Base-by-base conservation (phyloP, 306 rosid genomes). In the Pterocarpus macrocarpus region DNA sequence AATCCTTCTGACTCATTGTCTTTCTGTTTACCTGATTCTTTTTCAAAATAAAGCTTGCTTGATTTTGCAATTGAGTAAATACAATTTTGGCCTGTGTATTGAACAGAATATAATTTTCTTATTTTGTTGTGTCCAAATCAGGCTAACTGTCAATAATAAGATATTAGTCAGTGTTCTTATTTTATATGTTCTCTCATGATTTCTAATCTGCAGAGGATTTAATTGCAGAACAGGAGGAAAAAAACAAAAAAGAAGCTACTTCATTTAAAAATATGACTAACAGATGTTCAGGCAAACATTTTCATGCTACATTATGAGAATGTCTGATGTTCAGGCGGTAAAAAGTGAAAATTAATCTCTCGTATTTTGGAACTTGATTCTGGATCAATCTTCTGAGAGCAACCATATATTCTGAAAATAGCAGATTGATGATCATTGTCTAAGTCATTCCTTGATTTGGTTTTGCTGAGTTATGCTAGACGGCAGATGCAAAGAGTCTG, bases 1-100 rank as follows among this genome's bases (percentile, higher is more conserved):
- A 85, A 91, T 83, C 75, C 78, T 73, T 77, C 77, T 63, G 3
- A 41, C 63, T 83, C 64, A 5, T 85, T 61, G 9, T 15, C 55
- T 56, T 75, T 67, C 80, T 71, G 80, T 49, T 81, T 82, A 58
- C 41, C 35, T 68, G 2, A 44, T 79, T 63, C 15, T 28, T 61
- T 49, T 33, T 57, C 32, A 0, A 22, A 13, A 1, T 22, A 12
- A 52, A 10, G 9, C 32, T 67, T 36, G 17, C 56, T 47, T 35
- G 47, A n/a, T 36, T 61, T 53, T 77, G 5, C 22, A 44, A 28
- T 73, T 73, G 6, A 41, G 50, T 30, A 49, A 63, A 30, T 78
- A 13, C 44, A 50, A 39, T 75, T 16, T 32, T 63, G n/a, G 43
- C 66, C 75, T 64, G 44, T 64, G 68, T 68, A 68, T 67, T 68